These are phyloP conservation scores for Pigoraptor vietnamica DNA, from an alignment of 78 protist genomes.

Conservation along the genomic window DNA sequence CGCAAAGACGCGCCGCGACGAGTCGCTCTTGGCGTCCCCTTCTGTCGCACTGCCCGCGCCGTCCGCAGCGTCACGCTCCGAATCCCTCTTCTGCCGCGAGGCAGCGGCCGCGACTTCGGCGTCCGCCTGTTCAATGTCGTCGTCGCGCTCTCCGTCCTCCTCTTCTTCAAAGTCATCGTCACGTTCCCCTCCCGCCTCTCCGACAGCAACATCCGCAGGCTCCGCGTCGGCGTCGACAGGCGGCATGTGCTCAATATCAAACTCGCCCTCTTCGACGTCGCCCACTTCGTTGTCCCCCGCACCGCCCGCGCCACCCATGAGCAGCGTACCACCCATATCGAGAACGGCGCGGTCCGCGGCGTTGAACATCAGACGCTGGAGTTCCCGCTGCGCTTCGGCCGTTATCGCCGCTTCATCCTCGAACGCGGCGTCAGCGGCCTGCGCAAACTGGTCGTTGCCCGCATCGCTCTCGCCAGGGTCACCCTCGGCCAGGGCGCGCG, in stretches of 20 bases:
- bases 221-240: background rate
- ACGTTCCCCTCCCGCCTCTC: background rate
- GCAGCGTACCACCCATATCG: too few species aligned
- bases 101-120: background rate
- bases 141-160: background rate
- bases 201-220: background rate
- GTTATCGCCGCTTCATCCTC: too few species aligned
- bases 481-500: too few species aligned
- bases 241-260: too few species aligned
- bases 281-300: too few species aligned
- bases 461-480: too few species aligned
- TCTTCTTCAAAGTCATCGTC: background rate
- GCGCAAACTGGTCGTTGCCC: background rate
- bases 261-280: too few species aligned
- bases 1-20: background rate
- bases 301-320: too few species aligned
- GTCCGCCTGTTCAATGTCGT: background rate
- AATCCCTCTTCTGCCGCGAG: background rate
- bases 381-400: too few species aligned
- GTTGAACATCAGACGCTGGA: too few species aligned
- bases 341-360: too few species aligned
- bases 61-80: background rate
- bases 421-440: background rate
- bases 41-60: background rate
- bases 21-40: background rate